These are phyloP conservation scores for Barnettozyma botsteinii DNA, from an alignment of 805 yeast genomes.

Conservation along the genomic window DNA sequence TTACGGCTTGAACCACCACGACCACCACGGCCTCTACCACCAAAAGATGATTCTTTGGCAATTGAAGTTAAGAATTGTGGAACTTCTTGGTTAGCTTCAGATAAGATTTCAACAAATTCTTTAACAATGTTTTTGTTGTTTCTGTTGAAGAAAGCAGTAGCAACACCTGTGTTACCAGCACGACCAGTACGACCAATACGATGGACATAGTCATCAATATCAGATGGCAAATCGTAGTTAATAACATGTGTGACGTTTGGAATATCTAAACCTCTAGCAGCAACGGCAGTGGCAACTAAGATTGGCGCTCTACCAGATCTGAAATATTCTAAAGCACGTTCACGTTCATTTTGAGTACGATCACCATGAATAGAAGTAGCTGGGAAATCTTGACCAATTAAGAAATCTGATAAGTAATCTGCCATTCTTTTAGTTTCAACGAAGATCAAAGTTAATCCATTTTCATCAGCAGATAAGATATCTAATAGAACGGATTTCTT, in stretches of 20 bases:
- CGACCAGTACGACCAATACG: slow-evolving; percentile 99
- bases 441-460: slow-evolving; percentile 86
- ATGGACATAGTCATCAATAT: slow-evolving; percentile 97
- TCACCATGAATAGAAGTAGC: slow-evolving; percentile 99
- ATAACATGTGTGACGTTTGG: slow-evolving; percentile 98
- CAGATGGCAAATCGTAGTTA: slow-evolving; percentile 91
- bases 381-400: slow-evolving; percentile 83
- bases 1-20: slow-evolving; percentile 43
- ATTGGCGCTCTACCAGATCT: slow-evolving; percentile 88
- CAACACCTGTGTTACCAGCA: slow-evolving; percentile 99
- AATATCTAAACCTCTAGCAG: slow-evolving; percentile 99
- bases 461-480: slow-evolving; percentile 72
- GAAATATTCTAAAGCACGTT: slow-evolving; percentile 92
- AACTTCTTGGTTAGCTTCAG: slow-evolving; percentile 97
- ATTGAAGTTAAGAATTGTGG: slow-evolving; percentile 82
- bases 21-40: slow-evolving; percentile 46
- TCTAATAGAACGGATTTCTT: slow-evolving; percentile 88
- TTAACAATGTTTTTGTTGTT: slow-evolving; percentile 84
- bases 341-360: slow-evolving; percentile 97
- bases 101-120: slow-evolving; percentile 78
- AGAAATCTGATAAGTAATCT: slow-evolving; percentile 87
- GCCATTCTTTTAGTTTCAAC: slow-evolving; percentile 99
- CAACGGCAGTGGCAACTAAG: slow-evolving; percentile 98
- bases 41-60: slow-evolving; percentile 65
- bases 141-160: slow-evolving; percentile 98